These are phyloP conservation scores for Pyrenochaeta sp. DNA, from an alignment of 2,329 filamentous ascomycete genomes.

Conservation along the genomic window DNA sequence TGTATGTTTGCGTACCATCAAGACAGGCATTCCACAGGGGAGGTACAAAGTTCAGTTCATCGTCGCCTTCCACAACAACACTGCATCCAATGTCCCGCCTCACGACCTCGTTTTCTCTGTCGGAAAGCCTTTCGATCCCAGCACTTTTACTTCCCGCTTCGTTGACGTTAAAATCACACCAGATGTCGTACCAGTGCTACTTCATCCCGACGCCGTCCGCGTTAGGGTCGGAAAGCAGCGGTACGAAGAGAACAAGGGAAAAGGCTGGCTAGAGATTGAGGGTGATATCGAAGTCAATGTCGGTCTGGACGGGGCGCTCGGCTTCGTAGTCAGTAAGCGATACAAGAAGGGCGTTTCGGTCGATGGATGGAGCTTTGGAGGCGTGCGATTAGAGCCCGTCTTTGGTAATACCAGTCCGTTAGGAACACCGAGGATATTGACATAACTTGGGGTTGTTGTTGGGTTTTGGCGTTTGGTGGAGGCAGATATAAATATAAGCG, in stretches of 20 bases:
- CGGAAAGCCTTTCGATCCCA: conserved; percentile 46
- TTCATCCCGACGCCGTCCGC: conserved; percentile 49
- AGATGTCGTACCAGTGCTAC: conserved; percentile 47
- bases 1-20: conserved; percentile 45
- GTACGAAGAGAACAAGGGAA: conserved; percentile 39
- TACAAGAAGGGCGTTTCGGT: conserved; percentile 41
- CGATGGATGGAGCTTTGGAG: conserved; percentile 52
- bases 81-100: conserved; percentile 23
- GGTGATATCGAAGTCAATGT: conserved; percentile 48
- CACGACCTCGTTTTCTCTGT: conserved; percentile 48
- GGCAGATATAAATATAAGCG: too few relatives aligned
- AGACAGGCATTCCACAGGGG: conserved; percentile 49
- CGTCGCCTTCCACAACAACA: conserved; percentile 36
- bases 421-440: conserved; percentile 14
- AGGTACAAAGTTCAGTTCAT: conserved; percentile 49
- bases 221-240: conserved; percentile 43
- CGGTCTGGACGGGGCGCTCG: conserved; percentile 47
- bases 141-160: conserved; percentile 40
- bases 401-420: conserved; percentile 26
- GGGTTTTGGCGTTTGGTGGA: too few relatives aligned
- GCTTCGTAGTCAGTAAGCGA: conserved; percentile 47
- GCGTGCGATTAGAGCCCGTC: conserved; percentile 47
- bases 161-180: conserved; percentile 51
- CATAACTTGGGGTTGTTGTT: neutral
- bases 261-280: conserved; percentile 49